Evolutionary conservation across 495 filamentous ascomycete species (phyloP), one percentile per base, ranked within the genome.

Genomic region (Filosporella fistucella): DNA sequence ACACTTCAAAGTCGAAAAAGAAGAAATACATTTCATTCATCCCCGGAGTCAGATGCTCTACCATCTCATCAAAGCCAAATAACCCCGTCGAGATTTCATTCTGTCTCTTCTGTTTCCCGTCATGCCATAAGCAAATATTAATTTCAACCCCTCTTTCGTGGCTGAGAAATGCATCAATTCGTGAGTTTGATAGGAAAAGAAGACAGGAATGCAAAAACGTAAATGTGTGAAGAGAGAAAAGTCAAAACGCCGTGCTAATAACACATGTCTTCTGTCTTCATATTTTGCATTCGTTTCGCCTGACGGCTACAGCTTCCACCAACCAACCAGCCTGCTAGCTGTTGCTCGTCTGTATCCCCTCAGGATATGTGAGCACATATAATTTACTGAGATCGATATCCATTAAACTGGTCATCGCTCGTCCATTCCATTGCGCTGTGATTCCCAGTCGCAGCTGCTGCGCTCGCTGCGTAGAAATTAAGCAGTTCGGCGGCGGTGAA

Each of bases 381-480:
- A 40, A n/a, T 47, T 53, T 53, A 57, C 18, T 53, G 38, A 1
- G 29, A 14, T 32, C 44, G 26, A 32, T 55, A 55, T n/a, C 42
- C 38, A 21, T 9, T 42, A 33, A 50, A 59, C 16, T 55, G 56
- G 25, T 55, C 52, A 29, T 55, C 48, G 8, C 29, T 17, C 3
- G 45, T 36, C 52, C 52, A 59, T 17, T 59, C 56, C 52, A 59
- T 59, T 2, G 0, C 11, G 20, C 13, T 20, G 34, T 57, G 44
- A 9, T 40, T 17, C 3, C 21, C 35, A 17, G 38, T 52, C 7
- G 49, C 56, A 43, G 52, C 52, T 20, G 53, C 48, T 10, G 56
- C 56, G 45, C 40, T 55, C 10, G 49, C 52, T 3, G 56, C 56
- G 28, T 55, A 59, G 34, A 59, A 59, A 16, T 55, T 46, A 7